These are phyloP conservation scores for Sphagnum fallax DNA, from an alignment of 228 moss, liverwort and hornwort genomes.

Conservation along the genomic window DNA sequence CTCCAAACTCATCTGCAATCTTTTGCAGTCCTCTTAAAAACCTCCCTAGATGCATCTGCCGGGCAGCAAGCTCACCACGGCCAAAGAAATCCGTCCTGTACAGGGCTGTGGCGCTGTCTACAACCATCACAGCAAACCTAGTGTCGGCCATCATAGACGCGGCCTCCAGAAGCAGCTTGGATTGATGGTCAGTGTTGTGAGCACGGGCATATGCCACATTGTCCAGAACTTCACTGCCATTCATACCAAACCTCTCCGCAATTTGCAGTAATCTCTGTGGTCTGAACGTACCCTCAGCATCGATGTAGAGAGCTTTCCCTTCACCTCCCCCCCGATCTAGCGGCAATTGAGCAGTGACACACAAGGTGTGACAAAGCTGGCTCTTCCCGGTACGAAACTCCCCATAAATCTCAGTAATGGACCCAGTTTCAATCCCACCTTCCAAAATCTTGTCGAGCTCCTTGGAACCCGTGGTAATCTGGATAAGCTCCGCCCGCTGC, in stretches of 20 bases:
- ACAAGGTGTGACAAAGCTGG: slow-evolving; percentile 8
- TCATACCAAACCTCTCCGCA: slow-evolving; percentile 8
- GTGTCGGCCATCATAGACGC: slow-evolving; percentile 10
- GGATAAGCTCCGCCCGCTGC: neutral
- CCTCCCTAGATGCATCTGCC: slow-evolving; percentile 4
- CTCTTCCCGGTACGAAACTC: slow-evolving; percentile 8
- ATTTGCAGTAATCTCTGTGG: slow-evolving; percentile 6
- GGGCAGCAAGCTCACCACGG: slow-evolving; percentile 1
- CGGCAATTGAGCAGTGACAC: slow-evolving; percentile 6
- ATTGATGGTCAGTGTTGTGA: slow-evolving; percentile 7
- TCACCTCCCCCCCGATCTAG: slow-evolving; percentile 6
- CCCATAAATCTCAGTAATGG: slow-evolving; percentile 7
- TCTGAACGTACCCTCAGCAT: slow-evolving; percentile 9
- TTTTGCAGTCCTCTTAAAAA: slow-evolving; percentile 5
- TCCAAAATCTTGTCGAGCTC: slow-evolving; percentile 6
- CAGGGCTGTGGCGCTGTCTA: slow-evolving; percentile 6
- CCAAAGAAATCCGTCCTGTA: slow-evolving; percentile 7
- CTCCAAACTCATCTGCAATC: slow-evolving; percentile 9
- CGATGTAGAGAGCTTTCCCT: slow-evolving; percentile 10
- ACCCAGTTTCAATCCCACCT: slow-evolving; percentile 8
- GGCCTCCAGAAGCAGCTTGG: slow-evolving; percentile 3
- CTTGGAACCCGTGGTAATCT: slow-evolving; percentile 5
- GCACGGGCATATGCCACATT: slow-evolving; percentile 12
- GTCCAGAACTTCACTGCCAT: slow-evolving; percentile 9
- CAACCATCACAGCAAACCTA: slow-evolving; percentile 7